These are phyloP conservation scores for Clarireedia paspali DNA, from an alignment of 2,329 filamentous ascomycete genomes.

Conservation along the genomic window DNA sequence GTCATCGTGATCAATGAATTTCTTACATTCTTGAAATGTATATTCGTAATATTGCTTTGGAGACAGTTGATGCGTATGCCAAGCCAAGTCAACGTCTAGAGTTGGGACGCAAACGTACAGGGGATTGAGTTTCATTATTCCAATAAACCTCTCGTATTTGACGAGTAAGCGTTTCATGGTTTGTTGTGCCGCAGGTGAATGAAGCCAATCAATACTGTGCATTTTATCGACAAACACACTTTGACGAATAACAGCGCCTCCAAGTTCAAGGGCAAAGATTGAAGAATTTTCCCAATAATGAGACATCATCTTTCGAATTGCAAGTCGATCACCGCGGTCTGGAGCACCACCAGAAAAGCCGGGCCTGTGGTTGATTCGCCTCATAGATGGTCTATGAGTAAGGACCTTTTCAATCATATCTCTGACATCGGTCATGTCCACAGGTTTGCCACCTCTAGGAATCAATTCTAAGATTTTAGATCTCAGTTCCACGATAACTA, in stretches of 20 bases:
- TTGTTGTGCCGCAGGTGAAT: constrained; percentile 54
- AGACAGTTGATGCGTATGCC: constrained; percentile 71
- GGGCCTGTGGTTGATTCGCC: constrained; percentile 32
- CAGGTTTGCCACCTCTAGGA: constrained; percentile 24
- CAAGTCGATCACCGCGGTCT: constrained; percentile 31
- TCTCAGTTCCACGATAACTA: constrained; percentile 43
- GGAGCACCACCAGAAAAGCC: constrained; percentile 14
- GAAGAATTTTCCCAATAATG: constrained; percentile 63
- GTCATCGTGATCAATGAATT: constrained; percentile 76
- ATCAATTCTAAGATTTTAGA: constrained; percentile 36
- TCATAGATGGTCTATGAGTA: constrained; percentile 31
- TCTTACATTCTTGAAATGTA: constrained; percentile 39
- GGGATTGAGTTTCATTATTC: constrained; percentile 45
- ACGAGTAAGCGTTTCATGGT: constrained; percentile 58
- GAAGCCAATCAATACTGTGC: constrained; percentile 69
- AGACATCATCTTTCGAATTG: constrained; percentile 60
- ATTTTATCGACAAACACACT: constrained; percentile 65
- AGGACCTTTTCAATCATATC: constrained; percentile 41
- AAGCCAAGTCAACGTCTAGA: constrained; percentile 66
- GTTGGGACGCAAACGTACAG: constrained; percentile 55
- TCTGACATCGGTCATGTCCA: constrained; percentile 45
- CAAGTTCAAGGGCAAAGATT: constrained; percentile 56
- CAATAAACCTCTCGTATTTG: constrained; percentile 59
- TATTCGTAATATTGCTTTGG: constrained; percentile 55
- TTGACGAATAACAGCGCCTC: constrained; percentile 58